phyloP scores from a whole-genome alignment of 768 basidiomycete genomes.

The Daedaleopsis sinensis region DNA sequence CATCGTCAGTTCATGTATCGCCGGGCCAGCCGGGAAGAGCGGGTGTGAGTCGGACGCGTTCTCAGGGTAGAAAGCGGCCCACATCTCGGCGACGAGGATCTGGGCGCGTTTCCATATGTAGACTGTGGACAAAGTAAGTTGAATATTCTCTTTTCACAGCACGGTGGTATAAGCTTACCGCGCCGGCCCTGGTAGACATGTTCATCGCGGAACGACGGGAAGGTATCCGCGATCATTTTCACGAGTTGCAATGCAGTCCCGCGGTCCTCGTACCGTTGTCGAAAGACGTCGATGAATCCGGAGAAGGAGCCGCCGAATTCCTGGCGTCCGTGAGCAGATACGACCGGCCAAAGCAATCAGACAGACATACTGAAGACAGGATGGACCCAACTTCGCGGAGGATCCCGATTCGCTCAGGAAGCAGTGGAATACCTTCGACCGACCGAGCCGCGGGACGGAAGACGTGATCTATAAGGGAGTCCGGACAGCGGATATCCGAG shows the following conservation, averaged over 20 bases:
- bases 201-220: conserved; percentile 81
- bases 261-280: conserved; percentile 48
- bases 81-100: conserved; percentile 88
- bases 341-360: not conserved
- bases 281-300: conserved; percentile 66
- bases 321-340: conserved; percentile 37
- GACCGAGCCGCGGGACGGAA: conserved; percentile 65
- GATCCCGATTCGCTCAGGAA: conserved; percentile 70
- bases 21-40: conserved; percentile 69
- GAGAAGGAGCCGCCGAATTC: conserved; percentile 72
- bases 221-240: conserved; percentile 65
- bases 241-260: conserved; percentile 78
- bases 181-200: conserved; percentile 54
- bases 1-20: conserved; percentile 82
- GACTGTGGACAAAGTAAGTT: conserved; percentile 44
- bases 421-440: conserved; percentile 67
- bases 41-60: conserved; percentile 54
- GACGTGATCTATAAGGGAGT: conserved; percentile 65
- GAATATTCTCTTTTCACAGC: too few relatives aligned
- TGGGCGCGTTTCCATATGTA: conserved; percentile 90
- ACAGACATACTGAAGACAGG: conserved; percentile 60
- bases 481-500: conserved; percentile 68
- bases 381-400: conserved; percentile 80
- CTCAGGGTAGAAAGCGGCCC: conserved; percentile 87
- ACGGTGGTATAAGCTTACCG: too few relatives aligned